These are phyloP conservation scores for Heliamphora pulchella DNA, from an alignment of 179 eudicot species.

Conservation along the genomic window DNA sequence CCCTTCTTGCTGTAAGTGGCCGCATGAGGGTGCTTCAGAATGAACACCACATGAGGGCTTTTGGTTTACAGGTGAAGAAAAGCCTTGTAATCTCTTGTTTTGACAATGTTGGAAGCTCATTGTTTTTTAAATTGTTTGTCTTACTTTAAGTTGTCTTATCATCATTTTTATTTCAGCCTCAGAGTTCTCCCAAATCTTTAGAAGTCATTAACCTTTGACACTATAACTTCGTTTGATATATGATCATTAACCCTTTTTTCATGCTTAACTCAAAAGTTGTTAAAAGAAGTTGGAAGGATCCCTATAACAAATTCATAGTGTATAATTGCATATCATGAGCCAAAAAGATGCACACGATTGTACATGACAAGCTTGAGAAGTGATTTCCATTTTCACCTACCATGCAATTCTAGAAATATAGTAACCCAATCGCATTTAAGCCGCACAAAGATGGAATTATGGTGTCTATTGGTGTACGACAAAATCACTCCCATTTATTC, in stretches of 20 bases:
- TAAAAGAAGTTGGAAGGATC: too few relatives aligned
- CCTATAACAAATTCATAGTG: background rate
- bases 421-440: background rate
- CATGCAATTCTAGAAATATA: background rate
- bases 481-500: background rate
- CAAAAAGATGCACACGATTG: background rate
- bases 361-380: background rate
- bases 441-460: background rate
- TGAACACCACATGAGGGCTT: constrained; percentile 91
- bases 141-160: too few relatives aligned
- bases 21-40: constrained; percentile 98
- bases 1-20: constrained; percentile 96
- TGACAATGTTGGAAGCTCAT: background rate
- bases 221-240: too few relatives aligned
- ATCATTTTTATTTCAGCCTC: background rate
- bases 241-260: too few relatives aligned
- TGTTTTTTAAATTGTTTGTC: too few relatives aligned
- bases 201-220: background rate
- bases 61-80: constrained; percentile 75
- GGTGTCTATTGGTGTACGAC: background rate
- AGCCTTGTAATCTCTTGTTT: background rate
- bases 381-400: constrained; percentile 4
- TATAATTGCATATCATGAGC: background rate
- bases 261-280: too few relatives aligned
- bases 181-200: background rate